A percentile compares a stretch with the other conserved stretches of the same genome.
Evolutionary conservation across 176 grass and related monocot species (phyloP).

Genomic region (Eragrostis nindensis): DNA sequence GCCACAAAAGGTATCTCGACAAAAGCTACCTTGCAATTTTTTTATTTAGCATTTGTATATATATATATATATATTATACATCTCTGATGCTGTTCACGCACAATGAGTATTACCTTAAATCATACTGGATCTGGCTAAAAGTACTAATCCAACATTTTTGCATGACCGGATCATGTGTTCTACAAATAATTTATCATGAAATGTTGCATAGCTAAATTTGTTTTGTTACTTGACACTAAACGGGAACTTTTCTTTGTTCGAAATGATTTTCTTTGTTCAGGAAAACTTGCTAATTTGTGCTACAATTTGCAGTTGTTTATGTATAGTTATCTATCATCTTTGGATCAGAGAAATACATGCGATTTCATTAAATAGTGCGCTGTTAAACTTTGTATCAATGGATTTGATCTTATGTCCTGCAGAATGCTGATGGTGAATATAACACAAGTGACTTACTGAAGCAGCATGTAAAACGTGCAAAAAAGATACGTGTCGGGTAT

Average conservation of each 20-base stretch:
- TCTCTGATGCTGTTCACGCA: background rate
- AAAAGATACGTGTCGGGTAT: slow-evolving; percentile 63
- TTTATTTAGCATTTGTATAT: slow-evolving; percentile 1
- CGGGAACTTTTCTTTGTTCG: background rate
- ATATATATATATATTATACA: background rate
- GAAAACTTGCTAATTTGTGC: slow-evolving; percentile 9
- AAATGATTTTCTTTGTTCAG: slow-evolving; percentile 8
- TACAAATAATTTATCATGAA: slow-evolving; percentile 2
- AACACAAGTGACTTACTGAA: slow-evolving; percentile 53
- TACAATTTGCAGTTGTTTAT: background rate
- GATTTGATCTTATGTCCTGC: slow-evolving; percentile 42
- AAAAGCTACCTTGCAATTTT: slow-evolving; percentile 20
- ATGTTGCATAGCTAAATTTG: background rate
- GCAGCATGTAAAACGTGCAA: slow-evolving; percentile 61
- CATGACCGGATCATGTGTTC: slow-evolving; percentile 27
- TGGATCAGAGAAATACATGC: background rate
- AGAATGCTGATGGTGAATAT: slow-evolving; percentile 55
- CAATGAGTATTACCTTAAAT: slow-evolving; percentile 10
- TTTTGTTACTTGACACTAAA: background rate
- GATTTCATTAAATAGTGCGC: background rate
- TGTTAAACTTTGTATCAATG: slow-evolving; percentile 8
- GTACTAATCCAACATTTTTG: slow-evolving; percentile 14
- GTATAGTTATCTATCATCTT: background rate
- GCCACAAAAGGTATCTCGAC: slow-evolving; percentile 52
- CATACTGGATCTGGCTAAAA: background rate